Conservation (phyloP, 83 land plant genomes). For the Thuja plicata region DNA sequence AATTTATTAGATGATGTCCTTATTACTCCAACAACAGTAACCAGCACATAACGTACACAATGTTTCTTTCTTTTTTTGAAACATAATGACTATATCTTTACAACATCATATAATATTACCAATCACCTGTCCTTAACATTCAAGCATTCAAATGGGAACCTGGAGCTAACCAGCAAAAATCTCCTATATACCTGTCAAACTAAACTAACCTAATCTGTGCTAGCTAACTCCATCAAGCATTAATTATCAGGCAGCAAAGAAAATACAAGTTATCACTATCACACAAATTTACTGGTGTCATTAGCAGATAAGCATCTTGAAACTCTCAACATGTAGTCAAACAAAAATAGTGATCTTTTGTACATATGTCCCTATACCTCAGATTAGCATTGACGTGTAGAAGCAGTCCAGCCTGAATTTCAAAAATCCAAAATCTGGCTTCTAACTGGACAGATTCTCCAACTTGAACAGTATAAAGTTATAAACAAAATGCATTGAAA, state of each 20-base stretch:
- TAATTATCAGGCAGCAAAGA: not conserved
- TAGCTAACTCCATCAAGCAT: not conserved
- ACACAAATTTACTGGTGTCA: not conserved
- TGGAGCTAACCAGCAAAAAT: not conserved
- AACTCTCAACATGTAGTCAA: not conserved
- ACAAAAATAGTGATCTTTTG: not conserved
- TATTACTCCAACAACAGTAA: not conserved
- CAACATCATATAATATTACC: not conserved
- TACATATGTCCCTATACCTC: not conserved
- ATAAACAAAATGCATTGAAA: not conserved
- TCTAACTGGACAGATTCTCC: not conserved
- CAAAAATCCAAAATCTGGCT: not conserved
- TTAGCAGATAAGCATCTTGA: not conserved
- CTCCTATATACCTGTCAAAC: not conserved
- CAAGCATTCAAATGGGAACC: not conserved
- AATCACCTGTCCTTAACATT: not conserved
- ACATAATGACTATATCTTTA: not conserved
- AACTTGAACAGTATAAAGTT: not conserved
- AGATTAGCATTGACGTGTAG: not conserved
- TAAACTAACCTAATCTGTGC: not conserved
- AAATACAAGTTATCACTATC: not conserved
- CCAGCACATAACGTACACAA: not conserved
- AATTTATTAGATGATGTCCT: no score
- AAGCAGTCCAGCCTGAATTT: not conserved
- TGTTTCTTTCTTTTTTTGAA: not conserved